These are phyloP conservation scores for Blepharisma japonicum DNA, from an alignment of 73 alveolate genomes.

Conservation along the genomic window DNA sequence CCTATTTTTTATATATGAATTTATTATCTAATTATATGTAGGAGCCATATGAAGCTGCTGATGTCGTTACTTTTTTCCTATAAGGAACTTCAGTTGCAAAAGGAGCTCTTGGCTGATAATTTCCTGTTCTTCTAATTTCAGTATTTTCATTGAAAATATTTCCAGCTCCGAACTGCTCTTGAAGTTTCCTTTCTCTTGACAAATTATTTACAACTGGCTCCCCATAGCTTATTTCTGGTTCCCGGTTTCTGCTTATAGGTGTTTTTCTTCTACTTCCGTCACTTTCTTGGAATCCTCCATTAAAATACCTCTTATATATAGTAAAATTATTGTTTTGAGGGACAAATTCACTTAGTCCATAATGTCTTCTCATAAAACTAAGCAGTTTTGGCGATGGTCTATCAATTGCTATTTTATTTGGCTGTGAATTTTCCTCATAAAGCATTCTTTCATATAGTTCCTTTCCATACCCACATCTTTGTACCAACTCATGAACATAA, in stretches of 20 bases:
- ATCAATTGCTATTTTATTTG: conserved; percentile 91
- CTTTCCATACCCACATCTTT: conserved; percentile 92
- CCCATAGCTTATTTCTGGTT: too few species aligned
- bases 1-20: too few species aligned
- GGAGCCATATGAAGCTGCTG: too few species aligned
- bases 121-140: too few species aligned
- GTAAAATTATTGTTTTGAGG: conserved; percentile 93
- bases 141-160: too few species aligned
- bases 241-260: background rate
- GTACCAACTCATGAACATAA: conserved; percentile 87
- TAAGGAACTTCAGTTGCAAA: too few species aligned
- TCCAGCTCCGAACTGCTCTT: too few species aligned
- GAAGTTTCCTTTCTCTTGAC: too few species aligned
- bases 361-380: conserved; percentile 86
- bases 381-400: conserved; percentile 89
- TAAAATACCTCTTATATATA: conserved; percentile 81
- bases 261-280: conserved; percentile 35
- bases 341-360: conserved; percentile 73
- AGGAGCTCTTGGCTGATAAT: too few species aligned
- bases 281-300: conserved; percentile 18
- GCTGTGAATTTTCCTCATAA: conserved; percentile 60
- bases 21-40: too few species aligned
- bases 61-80: too few species aligned
- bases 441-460: conserved; percentile 84
- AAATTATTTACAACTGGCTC: too few species aligned